These are phyloP conservation scores for Saccharomycopsis capsularis DNA, from an alignment of 805 yeast genomes.

Conservation along the genomic window DNA sequence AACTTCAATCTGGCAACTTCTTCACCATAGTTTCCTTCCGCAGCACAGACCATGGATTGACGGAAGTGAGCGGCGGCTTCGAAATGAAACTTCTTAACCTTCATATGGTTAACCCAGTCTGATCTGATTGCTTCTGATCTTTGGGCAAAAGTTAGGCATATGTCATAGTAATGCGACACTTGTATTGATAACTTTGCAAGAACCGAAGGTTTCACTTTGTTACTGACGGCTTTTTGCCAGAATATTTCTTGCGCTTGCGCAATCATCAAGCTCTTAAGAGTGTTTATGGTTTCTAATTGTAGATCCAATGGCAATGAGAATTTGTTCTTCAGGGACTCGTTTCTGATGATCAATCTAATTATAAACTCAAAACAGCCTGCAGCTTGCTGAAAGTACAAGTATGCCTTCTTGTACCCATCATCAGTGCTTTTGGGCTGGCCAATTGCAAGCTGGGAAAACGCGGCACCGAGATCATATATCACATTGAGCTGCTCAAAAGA, in stretches of 20 bases:
- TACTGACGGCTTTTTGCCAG: conserved; percentile 64
- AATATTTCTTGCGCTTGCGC: conserved; percentile 87
- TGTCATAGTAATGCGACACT: conserved; percentile 48
- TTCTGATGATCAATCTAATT: conserved; percentile 20
- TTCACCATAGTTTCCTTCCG: conserved; percentile 54
- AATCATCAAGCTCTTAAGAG: conserved; percentile 47
- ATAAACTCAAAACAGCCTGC: conserved; percentile 57
- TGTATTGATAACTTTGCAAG: conserved; percentile 61
- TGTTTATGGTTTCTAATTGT: conserved; percentile 39
- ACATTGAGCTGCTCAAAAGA: conserved; percentile 56
- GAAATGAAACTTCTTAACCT: conserved; percentile 58
- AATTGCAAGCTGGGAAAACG: conserved; percentile 51
- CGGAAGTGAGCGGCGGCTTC: conserved; percentile 65
- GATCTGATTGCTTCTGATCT: conserved; percentile 30
- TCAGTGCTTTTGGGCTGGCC: conserved; percentile 36
- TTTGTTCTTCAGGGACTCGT: conserved; percentile 17
- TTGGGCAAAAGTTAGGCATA: conserved; percentile 41
- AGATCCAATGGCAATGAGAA: conserved; percentile 22
- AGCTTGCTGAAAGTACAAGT: conserved; percentile 58
- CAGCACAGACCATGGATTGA: conserved; percentile 43
- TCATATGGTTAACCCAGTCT: conserved; percentile 60
- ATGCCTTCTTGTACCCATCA: conserved; percentile 55
- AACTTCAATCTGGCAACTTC: conserved; percentile 53
- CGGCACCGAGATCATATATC: conserved; percentile 61
- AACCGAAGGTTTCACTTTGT: conserved; percentile 47